Percentiles rank a stretch among this genome's conserved stretches.
phyloP scores from a whole-genome alignment of 176 grass and related monocot species.

The Eragrostis nindensis region DNA sequence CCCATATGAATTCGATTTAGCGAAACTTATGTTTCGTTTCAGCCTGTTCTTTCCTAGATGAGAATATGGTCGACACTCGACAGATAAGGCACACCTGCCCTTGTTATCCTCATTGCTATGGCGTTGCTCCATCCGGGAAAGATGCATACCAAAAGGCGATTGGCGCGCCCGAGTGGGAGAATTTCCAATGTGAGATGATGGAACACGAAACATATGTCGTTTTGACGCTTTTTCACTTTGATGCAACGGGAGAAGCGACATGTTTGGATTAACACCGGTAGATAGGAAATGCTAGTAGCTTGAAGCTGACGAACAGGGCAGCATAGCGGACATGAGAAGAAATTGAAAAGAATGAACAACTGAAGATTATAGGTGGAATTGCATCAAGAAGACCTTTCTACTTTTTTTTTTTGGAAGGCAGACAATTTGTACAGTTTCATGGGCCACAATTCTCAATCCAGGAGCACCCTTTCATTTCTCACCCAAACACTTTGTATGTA shows the following conservation, averaged over 20 bases:
- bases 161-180: not conserved
- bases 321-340: no score
- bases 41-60: not conserved
- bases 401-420: no score
- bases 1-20: not conserved
- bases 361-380: no score
- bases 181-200: not conserved
- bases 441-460: not conserved
- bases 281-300: not conserved
- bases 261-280: not conserved
- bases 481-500: not conserved
- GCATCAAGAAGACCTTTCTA: no score
- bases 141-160: constrained; percentile 2
- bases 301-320: not conserved
- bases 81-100: not conserved
- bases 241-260: not conserved
- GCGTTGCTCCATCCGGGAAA: constrained; percentile 28
- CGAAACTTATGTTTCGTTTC: not conserved
- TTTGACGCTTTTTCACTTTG: not conserved
- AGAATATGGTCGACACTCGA: not conserved
- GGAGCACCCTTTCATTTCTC: not conserved
- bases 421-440: not conserved
- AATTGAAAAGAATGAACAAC: no score
- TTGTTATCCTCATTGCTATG: constrained; percentile 28
- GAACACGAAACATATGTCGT: not conserved